Evolutionary conservation across 2,329 filamentous ascomycete genomes (phyloP), one percentile per base, ranked within the genome.

Genomic region (Torrubiella hemipterigena): DNA sequence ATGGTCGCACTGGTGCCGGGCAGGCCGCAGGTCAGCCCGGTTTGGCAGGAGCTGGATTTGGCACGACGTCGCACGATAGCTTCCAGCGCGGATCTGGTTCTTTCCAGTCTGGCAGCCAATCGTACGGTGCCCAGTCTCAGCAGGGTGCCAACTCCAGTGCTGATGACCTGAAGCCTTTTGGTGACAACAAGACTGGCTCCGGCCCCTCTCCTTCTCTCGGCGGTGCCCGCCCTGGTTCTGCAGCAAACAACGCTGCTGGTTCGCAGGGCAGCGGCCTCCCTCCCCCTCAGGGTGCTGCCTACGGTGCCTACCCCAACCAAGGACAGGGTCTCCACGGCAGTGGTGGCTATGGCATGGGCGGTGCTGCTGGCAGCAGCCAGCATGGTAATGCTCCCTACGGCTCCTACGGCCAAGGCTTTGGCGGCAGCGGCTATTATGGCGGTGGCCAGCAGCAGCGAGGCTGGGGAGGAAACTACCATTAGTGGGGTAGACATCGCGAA

Each of bases 381-480:
- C 65, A 66, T 39, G 57, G 51, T 27, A 71, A 59, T 52, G 65
- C 53, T 44, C 65, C 65, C 11, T 74, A 74, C 39, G 64, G 63
- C 27, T 63, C 60, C 16, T 73, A 73, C 39, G 63, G 60, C 31
- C 60, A 59, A 37, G 61, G 58, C 30, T 69, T 66, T 31, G 58
- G 61, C 39, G 55, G 55, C 39, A 58, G 56, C 38, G 59, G 53
- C 40, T 67, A 65, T 54, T 69, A 69, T 48, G 59, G 57, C 34
- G 49, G 45, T 35, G 44, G 51, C 38, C 49, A 54, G 30, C 57
- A 59, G 44, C 61, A 61, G 46, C 63, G 63, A 38, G 69, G 69
- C 46, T 74, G 69, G 69, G 69, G 70, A 42, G 63, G 61, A 43
- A 74, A 74, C 62, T 74, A 74, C 60, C 60, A 68, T 43, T 62